phyloP scores from a whole-genome alignment of 306 rosid genomes.

The Neltuma alba region DNA sequence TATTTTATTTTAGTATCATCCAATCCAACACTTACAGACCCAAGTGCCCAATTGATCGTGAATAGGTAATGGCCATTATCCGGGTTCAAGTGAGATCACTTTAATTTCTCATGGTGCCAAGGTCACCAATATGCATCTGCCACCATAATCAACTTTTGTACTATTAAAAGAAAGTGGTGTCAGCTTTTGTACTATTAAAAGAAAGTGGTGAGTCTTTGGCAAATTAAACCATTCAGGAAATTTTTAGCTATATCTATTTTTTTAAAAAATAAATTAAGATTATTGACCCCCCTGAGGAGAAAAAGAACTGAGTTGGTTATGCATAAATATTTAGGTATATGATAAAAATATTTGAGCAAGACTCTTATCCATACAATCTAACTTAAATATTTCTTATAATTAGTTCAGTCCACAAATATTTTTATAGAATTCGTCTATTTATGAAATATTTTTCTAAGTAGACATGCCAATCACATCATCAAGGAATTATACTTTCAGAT shows the following conservation, averaged over 20 bases:
- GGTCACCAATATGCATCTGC: slow-evolving; percentile 28
- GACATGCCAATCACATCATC: background rate
- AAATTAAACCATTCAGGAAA: background rate
- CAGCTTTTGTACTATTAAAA: slow-evolving; percentile 27
- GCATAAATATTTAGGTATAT: background rate
- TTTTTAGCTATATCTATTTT: background rate
- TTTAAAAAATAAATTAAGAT: background rate
- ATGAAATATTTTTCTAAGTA: background rate
- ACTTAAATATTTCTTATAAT: background rate
- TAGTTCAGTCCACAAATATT: background rate
- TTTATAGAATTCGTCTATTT: background rate
- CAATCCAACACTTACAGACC: background rate
- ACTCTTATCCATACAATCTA: background rate
- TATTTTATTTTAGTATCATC: slow-evolving; percentile 24
- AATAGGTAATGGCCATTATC: slow-evolving; percentile 29
- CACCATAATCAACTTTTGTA: slow-evolving; percentile 12
- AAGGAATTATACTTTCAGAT: background rate
- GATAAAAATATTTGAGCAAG: background rate
- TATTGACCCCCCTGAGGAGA: background rate
- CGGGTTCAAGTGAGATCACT: slow-evolving; percentile 21
- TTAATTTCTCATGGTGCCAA: slow-evolving; percentile 56
- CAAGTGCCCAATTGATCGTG: background rate
- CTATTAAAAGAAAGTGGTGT: slow-evolving; percentile 43
- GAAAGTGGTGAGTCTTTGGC: slow-evolving; percentile 40
- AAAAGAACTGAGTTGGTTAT: background rate